phyloP scores from a whole-genome alignment of 2,329 filamentous ascomycete species.

The Lachnellula arida region DNA sequence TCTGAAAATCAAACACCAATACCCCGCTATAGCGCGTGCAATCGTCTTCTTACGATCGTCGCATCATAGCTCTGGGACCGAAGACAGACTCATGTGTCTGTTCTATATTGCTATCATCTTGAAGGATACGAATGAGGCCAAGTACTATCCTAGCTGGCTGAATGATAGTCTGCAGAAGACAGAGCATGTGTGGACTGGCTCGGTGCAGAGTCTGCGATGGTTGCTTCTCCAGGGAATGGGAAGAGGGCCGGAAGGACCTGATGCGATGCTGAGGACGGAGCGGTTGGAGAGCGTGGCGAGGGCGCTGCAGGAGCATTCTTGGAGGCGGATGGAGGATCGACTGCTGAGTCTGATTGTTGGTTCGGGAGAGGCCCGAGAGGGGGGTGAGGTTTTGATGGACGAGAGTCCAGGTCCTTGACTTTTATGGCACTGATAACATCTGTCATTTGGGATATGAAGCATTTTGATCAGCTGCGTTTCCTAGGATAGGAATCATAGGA shows the following conservation, averaged over 20 bases:
- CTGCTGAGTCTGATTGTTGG: not conserved
- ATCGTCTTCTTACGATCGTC: not conserved
- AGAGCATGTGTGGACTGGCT: not conserved
- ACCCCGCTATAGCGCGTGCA: not conserved
- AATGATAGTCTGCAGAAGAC: not conserved
- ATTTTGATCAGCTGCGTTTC: not conserved
- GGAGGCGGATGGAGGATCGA: not conserved
- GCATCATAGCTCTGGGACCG: not conserved
- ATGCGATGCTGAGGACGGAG: not conserved
- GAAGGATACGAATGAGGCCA: not conserved
- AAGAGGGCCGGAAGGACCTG: not conserved
- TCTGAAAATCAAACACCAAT: not conserved
- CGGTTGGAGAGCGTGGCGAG: not conserved
- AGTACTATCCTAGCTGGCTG: not conserved
- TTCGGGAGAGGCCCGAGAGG: too few relatives aligned
- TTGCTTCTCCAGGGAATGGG: not conserved
- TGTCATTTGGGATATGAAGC: not conserved
- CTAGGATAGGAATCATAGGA: too few relatives aligned
- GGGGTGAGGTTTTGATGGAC: not conserved
- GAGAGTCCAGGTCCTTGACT: not conserved
- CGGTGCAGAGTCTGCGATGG: not conserved
- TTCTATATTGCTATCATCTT: conserved; percentile 3
- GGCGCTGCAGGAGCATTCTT: conserved; percentile 7
- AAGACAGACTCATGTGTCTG: not conserved
- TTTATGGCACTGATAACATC: not conserved